Percentiles rank a stretch among this genome's conserved stretches.
These are phyloP conservation scores for Akanthomyces uredinophilus DNA, from an alignment of 2,329 filamentous ascomycete species.

Conservation along the genomic window DNA sequence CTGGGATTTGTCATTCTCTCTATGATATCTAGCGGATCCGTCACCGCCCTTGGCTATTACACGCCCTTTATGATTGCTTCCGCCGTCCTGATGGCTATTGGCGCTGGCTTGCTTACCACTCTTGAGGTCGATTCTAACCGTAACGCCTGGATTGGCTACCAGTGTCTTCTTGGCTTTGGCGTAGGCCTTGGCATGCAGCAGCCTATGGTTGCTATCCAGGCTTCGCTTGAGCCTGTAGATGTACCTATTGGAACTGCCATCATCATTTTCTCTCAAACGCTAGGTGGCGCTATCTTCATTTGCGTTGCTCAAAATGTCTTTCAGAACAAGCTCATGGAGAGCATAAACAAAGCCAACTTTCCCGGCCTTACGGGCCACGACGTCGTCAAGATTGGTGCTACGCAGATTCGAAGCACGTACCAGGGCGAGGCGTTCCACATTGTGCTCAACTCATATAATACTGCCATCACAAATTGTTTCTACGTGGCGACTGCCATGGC, in stretches of 20 bases:
- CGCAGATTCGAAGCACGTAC: too few relatives aligned
- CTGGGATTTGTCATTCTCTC: background rate
- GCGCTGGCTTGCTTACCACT: background rate
- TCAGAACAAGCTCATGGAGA: background rate
- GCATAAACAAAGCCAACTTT: too few relatives aligned
- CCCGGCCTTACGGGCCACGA: too few relatives aligned
- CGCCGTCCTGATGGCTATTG: background rate
- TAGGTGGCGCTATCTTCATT: background rate
- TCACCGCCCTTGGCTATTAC: background rate
- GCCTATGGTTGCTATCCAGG: constrained; percentile 36
- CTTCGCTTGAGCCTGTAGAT: constrained; percentile 25
- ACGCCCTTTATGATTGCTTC: background rate
- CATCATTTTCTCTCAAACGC: background rate
- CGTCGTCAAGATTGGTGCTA: too few relatives aligned
- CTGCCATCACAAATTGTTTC: too few relatives aligned
- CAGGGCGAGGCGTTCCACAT: too few relatives aligned
- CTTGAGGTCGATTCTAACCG: background rate
- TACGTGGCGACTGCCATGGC: too few relatives aligned
- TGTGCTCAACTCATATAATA: too few relatives aligned
- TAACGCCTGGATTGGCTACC: constrained; percentile 14
- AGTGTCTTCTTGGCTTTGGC: constrained; percentile 15
- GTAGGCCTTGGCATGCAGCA: constrained; percentile 36
- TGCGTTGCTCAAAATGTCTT: constrained; percentile 8
- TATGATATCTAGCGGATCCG: background rate
- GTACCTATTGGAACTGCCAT: background rate